A percentile compares a stretch with the other conserved stretches of the same genome.
These are phyloP conservation scores for Citrus sp. DNA, from an alignment of 345 rosid genomes.

Conservation along the genomic window DNA sequence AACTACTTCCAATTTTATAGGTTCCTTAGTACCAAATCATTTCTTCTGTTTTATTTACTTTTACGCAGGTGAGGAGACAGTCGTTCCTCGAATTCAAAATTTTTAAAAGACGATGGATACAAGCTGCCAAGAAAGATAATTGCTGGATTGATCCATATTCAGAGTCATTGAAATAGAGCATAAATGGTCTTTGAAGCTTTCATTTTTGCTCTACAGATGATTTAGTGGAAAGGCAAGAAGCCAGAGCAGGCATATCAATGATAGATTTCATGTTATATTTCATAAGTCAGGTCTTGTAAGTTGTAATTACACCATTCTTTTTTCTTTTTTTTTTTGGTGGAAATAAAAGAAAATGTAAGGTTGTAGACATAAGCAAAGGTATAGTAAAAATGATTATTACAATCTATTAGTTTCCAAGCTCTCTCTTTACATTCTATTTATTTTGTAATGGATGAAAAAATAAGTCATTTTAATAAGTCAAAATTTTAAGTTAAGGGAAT, in stretches of 20 bases:
- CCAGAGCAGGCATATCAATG: not conserved
- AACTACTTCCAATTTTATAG: not conserved
- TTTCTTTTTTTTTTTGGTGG: not conserved
- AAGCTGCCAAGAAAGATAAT: slow-evolving; percentile 38
- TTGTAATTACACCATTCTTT: slow-evolving; percentile 2
- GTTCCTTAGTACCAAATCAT: not conserved
- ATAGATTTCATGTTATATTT: not conserved
- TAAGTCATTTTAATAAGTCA: too few species aligned
- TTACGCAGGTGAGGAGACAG: slow-evolving; percentile 59
- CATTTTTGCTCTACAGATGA: not conserved
- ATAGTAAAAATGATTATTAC: too few species aligned
- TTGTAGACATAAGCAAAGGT: too few species aligned
- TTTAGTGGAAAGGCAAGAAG: too few species aligned
- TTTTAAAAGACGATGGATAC: slow-evolving; percentile 48
- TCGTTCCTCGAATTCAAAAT: slow-evolving; percentile 42
- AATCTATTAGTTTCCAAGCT: too few species aligned
- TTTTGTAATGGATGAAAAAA: too few species aligned
- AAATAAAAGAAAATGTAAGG: slow-evolving; percentile 4
- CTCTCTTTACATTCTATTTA: too few species aligned
- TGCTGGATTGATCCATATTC: slow-evolving; percentile 61
- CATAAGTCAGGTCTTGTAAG: not conserved
- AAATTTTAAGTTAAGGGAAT: too few species aligned
- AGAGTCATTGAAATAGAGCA: not conserved
- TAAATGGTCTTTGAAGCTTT: too few species aligned
- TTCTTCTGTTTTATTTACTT: not conserved